Evolutionary conservation across 306 rosid species (phyloP).

Genomic region (Prunus armeniaca): DNA sequence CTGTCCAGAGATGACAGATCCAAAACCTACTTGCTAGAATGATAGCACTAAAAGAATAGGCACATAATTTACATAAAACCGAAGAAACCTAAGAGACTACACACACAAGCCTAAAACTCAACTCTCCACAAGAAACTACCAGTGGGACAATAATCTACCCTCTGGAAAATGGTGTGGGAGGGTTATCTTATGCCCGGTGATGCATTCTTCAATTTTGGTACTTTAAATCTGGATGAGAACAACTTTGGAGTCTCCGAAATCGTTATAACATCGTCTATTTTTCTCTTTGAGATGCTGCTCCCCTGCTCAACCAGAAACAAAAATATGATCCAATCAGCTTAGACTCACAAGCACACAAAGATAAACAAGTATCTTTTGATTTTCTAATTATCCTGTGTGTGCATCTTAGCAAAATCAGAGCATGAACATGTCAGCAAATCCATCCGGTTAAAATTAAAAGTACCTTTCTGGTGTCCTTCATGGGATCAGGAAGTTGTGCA

Average conservation of each 20-base stretch:
- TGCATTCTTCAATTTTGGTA: conserved; percentile 71
- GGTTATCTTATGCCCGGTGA: conserved; percentile 17
- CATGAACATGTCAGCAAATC: too few species aligned
- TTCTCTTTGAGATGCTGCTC: conserved; percentile 53
- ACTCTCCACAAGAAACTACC: conserved; percentile 1
- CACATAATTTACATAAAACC: conserved; percentile 36
- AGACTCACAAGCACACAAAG: not conserved
- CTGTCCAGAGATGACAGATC: too few species aligned
- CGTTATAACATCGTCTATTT: conserved; percentile 28
- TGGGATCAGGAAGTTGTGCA: conserved; percentile 22
- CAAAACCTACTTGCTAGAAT: not conserved
- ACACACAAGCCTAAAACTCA: not conserved
- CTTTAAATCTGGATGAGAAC: conserved; percentile 67
- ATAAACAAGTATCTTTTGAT: too few species aligned
- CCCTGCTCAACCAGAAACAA: conserved; percentile 42
- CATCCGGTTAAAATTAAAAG: not conserved
- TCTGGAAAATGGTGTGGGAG: not conserved
- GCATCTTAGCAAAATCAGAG: too few species aligned
- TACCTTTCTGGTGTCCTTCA: conserved; percentile 44
- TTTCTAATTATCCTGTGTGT: too few species aligned
- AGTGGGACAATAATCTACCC: not conserved
- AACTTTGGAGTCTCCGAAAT: conserved; percentile 47
- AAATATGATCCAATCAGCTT: not conserved
- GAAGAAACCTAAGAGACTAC: not conserved
- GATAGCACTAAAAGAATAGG: not conserved